Evolutionary conservation across 305 asterid genomes (phyloP).

Genomic region (Fraxinus floribunda): DNA sequence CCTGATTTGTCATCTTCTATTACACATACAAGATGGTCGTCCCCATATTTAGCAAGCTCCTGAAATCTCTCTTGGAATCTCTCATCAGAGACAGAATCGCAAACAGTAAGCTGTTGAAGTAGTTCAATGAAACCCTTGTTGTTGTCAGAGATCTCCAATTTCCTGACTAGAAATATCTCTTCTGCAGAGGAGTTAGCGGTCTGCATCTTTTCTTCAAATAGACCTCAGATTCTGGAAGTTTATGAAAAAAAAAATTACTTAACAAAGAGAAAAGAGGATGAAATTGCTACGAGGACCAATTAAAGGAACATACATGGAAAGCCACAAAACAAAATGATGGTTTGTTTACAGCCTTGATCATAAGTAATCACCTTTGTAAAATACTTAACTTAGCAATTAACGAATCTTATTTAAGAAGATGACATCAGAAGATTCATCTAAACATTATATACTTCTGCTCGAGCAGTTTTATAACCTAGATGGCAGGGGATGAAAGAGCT

Average conservation of each 20-base stretch:
- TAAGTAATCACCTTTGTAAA: neutral
- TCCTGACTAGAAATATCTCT: constrained; percentile 47
- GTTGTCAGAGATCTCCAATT: constrained; percentile 54
- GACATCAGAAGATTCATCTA: neutral
- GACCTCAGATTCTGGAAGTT: neutral
- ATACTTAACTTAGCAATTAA: neutral
- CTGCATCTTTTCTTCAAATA: constrained; percentile 27
- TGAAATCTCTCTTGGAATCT: constrained; percentile 34
- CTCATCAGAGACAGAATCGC: constrained; percentile 32
- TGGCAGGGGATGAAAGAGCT: neutral
- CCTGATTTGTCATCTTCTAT: constrained; percentile 50
- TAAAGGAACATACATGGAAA: neutral
- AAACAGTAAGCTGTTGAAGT: constrained; percentile 40
- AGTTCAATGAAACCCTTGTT: constrained; percentile 43
- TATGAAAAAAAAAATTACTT: neutral
- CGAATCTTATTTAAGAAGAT: neutral
- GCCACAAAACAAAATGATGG: neutral
- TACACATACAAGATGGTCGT: constrained; percentile 63
- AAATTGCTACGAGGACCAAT: neutral
- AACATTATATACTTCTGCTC: neutral
- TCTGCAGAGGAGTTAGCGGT: constrained; percentile 20
- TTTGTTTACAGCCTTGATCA: neutral
- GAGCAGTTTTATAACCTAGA: neutral
- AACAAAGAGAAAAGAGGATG: neutral
- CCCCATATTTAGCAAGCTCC: constrained; percentile 35